Evolutionary conservation across 257 asterid genomes (phyloP).

Genomic region (Solanum commersonii): DNA sequence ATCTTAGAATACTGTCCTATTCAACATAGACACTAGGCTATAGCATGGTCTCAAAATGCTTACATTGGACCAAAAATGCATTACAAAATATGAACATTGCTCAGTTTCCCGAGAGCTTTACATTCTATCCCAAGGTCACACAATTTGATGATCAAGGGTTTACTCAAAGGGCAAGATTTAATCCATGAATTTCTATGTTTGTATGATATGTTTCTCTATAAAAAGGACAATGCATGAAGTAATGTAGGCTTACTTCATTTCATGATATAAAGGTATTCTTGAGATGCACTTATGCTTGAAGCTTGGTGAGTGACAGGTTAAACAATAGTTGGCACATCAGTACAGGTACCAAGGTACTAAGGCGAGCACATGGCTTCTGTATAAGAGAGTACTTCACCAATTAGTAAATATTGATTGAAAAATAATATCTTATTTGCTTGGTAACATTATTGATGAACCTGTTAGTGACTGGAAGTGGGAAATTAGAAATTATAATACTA

Average conservation of each 20-base stretch:
- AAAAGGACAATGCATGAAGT: background rate
- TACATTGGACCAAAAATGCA: background rate
- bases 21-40: background rate
- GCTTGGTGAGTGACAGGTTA: background rate
- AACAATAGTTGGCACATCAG: background rate
- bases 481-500: background rate
- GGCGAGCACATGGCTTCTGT: background rate
- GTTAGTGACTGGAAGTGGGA: background rate
- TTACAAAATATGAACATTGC: background rate
- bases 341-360: background rate
- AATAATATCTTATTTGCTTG: background rate
- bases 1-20: background rate
- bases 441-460: background rate
- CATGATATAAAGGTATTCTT: background rate
- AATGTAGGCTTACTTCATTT: background rate
- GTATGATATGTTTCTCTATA: background rate
- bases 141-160: background rate
- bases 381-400: background rate
- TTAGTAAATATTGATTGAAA: background rate
- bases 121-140: background rate
- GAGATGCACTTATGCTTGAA: background rate
- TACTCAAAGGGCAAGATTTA: background rate
- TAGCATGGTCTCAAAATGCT: background rate
- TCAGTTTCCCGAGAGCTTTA: background rate
- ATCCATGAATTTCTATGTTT: background rate